phyloP scores from a whole-genome alignment of 1,139 yeast genomes.

The Taphrina communis region DNA sequence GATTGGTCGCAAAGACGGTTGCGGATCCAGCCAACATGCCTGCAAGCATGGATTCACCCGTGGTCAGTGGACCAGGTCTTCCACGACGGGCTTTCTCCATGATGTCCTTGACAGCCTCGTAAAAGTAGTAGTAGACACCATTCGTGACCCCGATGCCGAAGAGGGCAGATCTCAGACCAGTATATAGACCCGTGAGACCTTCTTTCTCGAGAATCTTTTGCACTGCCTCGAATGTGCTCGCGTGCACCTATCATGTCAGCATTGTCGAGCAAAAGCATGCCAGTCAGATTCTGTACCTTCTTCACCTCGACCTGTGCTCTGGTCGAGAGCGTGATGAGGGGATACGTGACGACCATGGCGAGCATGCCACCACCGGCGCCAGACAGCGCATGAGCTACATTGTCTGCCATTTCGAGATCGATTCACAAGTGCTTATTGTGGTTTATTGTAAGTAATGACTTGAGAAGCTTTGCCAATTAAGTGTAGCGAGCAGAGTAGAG shows the following conservation, averaged over 20 bases:
- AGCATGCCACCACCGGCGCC: slow-evolving; percentile 95
- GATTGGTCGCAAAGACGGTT: slow-evolving; percentile 85
- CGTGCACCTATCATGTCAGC: slow-evolving; percentile 41
- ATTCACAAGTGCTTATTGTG: no score
- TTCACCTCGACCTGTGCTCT: slow-evolving; percentile 47
- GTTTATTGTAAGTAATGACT: no score
- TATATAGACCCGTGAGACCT: slow-evolving; percentile 74
- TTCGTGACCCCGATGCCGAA: slow-evolving; percentile 86
- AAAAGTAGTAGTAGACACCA: slow-evolving; percentile 87
- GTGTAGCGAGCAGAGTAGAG: no score
- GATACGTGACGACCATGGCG: slow-evolving; percentile 71
- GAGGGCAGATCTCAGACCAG: slow-evolving; percentile 87
- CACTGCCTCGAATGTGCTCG: slow-evolving; percentile 52
- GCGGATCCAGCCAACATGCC: slow-evolving; percentile 89
- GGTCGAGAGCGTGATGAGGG: slow-evolving; percentile 58
- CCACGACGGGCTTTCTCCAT: slow-evolving; percentile 55
- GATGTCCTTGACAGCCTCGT: slow-evolving; percentile 69
- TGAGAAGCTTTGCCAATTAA: no score
- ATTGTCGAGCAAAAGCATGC: slow-evolving; percentile 48
- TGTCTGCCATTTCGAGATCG: slow-evolving; percentile 47
- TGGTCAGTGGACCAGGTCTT: slow-evolving; percentile 52
- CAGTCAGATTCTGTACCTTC: slow-evolving; percentile 48
- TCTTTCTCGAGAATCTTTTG: slow-evolving; percentile 63
- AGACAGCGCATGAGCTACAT: slow-evolving; percentile 79
- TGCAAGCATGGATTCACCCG: slow-evolving; percentile 74